phyloP scores from a whole-genome alignment of 306 rosid species.

The Lathyrus sativus region DNA sequence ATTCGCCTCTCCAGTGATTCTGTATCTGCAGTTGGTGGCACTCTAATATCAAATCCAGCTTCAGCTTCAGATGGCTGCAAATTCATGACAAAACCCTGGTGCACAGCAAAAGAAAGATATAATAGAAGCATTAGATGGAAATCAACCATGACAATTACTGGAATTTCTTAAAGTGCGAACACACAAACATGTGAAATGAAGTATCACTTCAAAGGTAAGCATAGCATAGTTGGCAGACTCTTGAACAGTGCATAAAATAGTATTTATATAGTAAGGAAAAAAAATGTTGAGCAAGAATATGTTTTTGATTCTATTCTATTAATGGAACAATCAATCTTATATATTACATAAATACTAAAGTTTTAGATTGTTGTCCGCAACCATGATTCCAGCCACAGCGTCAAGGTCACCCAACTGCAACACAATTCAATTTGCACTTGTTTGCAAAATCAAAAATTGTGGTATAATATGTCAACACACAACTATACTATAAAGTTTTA shows the following conservation, averaged over 20 bases:
- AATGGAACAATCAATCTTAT: conserved; percentile 9
- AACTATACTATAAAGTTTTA: background rate
- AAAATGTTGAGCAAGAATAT: background rate
- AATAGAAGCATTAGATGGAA: conserved; percentile 8
- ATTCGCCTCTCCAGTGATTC: conserved; percentile 61
- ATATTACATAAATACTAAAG: too few relatives aligned
- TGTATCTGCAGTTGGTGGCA: conserved; percentile 75
- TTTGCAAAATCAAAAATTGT: too few relatives aligned
- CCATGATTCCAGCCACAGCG: background rate
- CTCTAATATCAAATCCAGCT: conserved; percentile 90
- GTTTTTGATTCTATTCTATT: background rate
- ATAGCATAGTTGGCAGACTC: background rate
- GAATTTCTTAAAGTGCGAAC: background rate
- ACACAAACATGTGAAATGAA: background rate
- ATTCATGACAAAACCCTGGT: conserved; percentile 97
- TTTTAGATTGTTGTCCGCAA: background rate
- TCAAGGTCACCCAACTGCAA: background rate
- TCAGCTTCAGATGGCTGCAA: conserved; percentile 98
- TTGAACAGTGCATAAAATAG: background rate
- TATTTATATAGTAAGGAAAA: conserved; percentile 17
- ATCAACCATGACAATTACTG: conserved; percentile 4
- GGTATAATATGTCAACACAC: background rate
- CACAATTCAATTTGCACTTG: background rate
- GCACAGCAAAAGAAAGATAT: conserved; percentile 23
- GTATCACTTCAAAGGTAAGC: background rate